Conservation (phyloP, 805 yeast species). For the Wickerhamomyces hampshirensis region DNA sequence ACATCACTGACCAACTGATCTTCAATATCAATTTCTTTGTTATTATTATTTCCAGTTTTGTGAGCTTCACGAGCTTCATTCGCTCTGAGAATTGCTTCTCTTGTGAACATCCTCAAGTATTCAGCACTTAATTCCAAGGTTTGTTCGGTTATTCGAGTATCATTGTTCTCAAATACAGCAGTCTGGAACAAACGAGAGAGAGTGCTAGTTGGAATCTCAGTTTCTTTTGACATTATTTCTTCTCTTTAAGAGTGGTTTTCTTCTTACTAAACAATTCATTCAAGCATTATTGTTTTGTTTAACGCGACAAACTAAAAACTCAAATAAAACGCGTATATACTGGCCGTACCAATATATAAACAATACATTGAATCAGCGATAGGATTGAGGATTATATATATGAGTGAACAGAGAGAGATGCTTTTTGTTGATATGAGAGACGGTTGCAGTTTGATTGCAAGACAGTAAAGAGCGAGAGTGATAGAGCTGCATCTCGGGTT, state of each 20-base stretch:
- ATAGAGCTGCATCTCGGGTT: neutral
- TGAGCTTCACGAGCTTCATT: constrained; percentile 42
- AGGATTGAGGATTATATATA: too few species aligned
- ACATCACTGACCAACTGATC: constrained; percentile 24
- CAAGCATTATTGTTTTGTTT: constrained; percentile 1
- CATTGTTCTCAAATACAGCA: constrained; percentile 40
- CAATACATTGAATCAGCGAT: too few species aligned
- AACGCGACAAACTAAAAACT: too few species aligned
- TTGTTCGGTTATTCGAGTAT: constrained; percentile 43
- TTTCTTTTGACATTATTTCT: constrained; percentile 10
- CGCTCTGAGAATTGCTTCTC: constrained; percentile 55
- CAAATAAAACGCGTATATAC: too few species aligned
- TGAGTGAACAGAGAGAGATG: too few species aligned
- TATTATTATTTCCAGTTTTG: constrained; percentile 11
- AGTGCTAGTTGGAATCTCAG: constrained; percentile 28
- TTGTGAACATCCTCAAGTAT: constrained; percentile 50
- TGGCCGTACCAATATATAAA: too few species aligned
- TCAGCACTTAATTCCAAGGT: constrained; percentile 48
- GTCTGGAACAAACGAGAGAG: constrained; percentile 50
- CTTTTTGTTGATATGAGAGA: neutral
- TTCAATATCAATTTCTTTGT: constrained; percentile 6
- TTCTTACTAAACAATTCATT: neutral
- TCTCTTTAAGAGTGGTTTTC: neutral
- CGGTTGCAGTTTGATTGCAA: neutral
- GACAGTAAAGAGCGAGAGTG: neutral